Evolutionary conservation across 768 basidiomycete species (phyloP), one percentile per base, ranked within the genome.

Genomic region (Kockovaella imperatae): DNA sequence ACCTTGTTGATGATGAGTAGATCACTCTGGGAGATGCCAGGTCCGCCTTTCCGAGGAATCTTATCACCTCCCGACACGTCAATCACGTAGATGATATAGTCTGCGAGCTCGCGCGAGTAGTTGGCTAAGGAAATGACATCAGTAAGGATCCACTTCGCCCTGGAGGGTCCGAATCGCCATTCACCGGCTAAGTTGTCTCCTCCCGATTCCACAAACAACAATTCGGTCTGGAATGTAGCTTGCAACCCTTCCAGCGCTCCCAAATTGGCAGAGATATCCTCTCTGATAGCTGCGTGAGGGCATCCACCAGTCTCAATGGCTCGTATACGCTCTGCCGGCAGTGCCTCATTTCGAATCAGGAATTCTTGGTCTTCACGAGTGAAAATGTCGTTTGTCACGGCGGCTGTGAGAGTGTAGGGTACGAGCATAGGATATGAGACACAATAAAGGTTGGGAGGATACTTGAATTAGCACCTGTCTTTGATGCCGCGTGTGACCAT

Each of bases 361-460:
- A 99, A 99, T 62, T 97, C 93, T 69, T 95, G 90, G 65, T 97
- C 93, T 70, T 97, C 93, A n/a, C 85, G 79, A 29, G 93, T 99
- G 73, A 99, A 99, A 68, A 99, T 99, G 72, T 99, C 93, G 72
- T 99, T 99, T n/a, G 93, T 99, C 13, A 93, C 88, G 2, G 88
- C 89, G 28, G 87, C 91, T 89, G 59, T 25, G 13, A 17, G 24
- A 42, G 45, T 8, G 21, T 17, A 24, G 40, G 6, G 17, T 6
- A 45, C 17, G n/a, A 8, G 43, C 21, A 5, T 5, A n/a, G 47
- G 42, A 13, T 49, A 39, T 25, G 39, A 10, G 8, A 39, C 15
- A 11, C 7, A 26, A 17, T 6, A 11, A 14, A 43, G 26, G n/a
- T 15, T 13, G 3, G 24, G 45, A 38, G 18, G 14, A 32, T 11